Evolutionary conservation across 2,329 filamentous ascomycete genomes (phyloP), one percentile per base, ranked within the genome.

Genomic region (Lomentospora prolificans): DNA sequence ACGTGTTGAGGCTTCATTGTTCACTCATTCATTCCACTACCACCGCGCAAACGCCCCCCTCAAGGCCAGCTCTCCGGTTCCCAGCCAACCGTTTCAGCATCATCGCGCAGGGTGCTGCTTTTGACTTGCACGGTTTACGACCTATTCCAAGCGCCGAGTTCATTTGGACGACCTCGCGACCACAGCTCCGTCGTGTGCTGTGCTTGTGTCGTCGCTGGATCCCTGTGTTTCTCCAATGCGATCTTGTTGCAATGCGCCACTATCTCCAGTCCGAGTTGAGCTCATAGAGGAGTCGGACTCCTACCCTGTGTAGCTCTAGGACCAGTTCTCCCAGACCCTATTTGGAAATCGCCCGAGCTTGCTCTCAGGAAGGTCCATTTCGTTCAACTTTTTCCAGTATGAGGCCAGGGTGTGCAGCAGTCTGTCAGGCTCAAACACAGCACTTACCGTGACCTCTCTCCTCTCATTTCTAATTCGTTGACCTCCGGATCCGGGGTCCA

Each of bases 161-260:
- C 24, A 39, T 44, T 24, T 22, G 28, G 33, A 44, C 52, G 52
- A 39, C 52, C 24, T 44, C 27, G 24, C 52, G 36, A 44, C 52
- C 52, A 54, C 52, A 44, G 52, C 52, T 54, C 52, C 36, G 27
- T 44, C n/a, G 52, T 31, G 52, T 44, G 52, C 52, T 54, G 33
- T 46, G 52, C 36, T 44, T 46, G 51, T 44, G 33, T 30, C 41
- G 52, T 30, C 52, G 52, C 52, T 39, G 24, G 36, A 54, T 25
- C 52, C 52, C 27, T 54, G 10, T 6, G 22, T 54, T 46, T 44
- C 33, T 44, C 50, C 44, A 55, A 55, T 55, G 53, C 53, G 28
- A 55, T n/a, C 30, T 30, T 39, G 28, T 50, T 51, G 53, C 53
- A 33, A 55, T 55, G 53, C 53, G 53, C 44, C 53, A 50, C 28